Percentiles rank a stretch among this genome's conserved stretches.
phyloP scores from a whole-genome alignment of 2,329 filamentous ascomycete genomes.

The Hymenoscyphus salicellus region DNA sequence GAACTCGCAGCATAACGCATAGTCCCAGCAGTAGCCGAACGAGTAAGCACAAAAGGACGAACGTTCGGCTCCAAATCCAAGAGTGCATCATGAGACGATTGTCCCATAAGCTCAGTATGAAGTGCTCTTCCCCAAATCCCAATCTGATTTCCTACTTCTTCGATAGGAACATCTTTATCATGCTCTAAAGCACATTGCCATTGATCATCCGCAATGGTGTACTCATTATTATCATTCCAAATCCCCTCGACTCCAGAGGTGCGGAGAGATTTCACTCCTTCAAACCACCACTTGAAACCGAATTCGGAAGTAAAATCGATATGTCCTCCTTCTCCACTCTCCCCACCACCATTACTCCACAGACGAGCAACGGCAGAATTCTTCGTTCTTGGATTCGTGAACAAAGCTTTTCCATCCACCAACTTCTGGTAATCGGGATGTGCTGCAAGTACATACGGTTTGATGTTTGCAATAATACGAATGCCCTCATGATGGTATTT shows the following conservation, averaged over 20 bases:
- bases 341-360: slow-evolving; percentile 70
- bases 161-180: slow-evolving; percentile 27
- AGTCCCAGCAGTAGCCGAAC: slow-evolving; percentile 68
- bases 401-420: slow-evolving; percentile 57
- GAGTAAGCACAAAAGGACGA: slow-evolving; percentile 66
- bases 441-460: slow-evolving; percentile 65
- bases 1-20: slow-evolving; percentile 68
- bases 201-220: slow-evolving; percentile 61
- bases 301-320: slow-evolving; percentile 69
- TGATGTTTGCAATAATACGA: slow-evolving; percentile 67
- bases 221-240: slow-evolving; percentile 81
- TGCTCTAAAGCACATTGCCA: slow-evolving; percentile 61
- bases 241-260: slow-evolving; percentile 67
- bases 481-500: slow-evolving; percentile 64
- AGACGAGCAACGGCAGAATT: slow-evolving; percentile 57
- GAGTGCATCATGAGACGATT: slow-evolving; percentile 66
- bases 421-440: slow-evolving; percentile 66
- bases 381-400: slow-evolving; percentile 55
- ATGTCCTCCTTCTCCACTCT: slow-evolving; percentile 67
- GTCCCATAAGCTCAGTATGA: slow-evolving; percentile 69
- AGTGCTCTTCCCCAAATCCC: slow-evolving; percentile 68
- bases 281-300: slow-evolving; percentile 69
- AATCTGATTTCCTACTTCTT: slow-evolving; percentile 47
- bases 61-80: slow-evolving; percentile 55
- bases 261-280: slow-evolving; percentile 61